phyloP scores from a whole-genome alignment of 139 green algal genomes.

The Dunaliella primolecta region DNA sequence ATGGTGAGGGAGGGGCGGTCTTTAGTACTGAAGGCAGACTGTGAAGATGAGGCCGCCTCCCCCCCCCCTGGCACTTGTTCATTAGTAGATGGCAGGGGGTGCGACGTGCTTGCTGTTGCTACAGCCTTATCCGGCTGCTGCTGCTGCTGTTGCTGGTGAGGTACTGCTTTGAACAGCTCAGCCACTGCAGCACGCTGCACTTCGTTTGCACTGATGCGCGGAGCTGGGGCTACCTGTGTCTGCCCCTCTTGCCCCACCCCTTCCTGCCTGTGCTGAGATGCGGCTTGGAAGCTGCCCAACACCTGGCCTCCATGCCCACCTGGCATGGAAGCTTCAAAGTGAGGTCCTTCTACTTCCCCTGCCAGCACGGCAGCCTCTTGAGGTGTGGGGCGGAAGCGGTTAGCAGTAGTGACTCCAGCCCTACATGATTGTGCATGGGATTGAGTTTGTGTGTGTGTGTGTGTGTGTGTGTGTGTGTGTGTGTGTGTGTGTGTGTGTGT shows the following conservation, averaged over 20 bases:
- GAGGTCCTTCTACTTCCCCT: not conserved
- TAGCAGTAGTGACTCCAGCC: constrained; percentile 15
- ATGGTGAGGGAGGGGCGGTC: too few relatives aligned
- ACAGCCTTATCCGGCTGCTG: too few relatives aligned
- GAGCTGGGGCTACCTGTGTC: too few relatives aligned
- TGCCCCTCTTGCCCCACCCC: not conserved
- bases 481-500: too few relatives aligned
- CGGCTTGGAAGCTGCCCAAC: not conserved
- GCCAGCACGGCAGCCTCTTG: constrained; percentile 1
- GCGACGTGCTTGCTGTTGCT: too few relatives aligned
- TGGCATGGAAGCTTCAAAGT: not conserved
- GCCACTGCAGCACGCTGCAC: not conserved
- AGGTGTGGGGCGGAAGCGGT: constrained; percentile 9
- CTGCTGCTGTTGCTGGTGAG: not conserved
- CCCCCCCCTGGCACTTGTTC: too few relatives aligned
- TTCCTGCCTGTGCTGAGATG: not conserved
- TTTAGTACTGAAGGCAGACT: too few relatives aligned
- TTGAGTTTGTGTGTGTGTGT: too few relatives aligned
- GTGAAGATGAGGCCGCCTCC: too few relatives aligned
- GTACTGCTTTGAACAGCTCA: not conserved
- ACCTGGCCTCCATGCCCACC: not conserved
- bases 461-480: too few relatives aligned
- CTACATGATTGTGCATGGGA: too few relatives aligned
- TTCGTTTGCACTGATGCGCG: not conserved
- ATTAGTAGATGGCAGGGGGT: too few relatives aligned